Conservation (phyloP, 345 rosid species). For the Lumnitzera littorea region DNA sequence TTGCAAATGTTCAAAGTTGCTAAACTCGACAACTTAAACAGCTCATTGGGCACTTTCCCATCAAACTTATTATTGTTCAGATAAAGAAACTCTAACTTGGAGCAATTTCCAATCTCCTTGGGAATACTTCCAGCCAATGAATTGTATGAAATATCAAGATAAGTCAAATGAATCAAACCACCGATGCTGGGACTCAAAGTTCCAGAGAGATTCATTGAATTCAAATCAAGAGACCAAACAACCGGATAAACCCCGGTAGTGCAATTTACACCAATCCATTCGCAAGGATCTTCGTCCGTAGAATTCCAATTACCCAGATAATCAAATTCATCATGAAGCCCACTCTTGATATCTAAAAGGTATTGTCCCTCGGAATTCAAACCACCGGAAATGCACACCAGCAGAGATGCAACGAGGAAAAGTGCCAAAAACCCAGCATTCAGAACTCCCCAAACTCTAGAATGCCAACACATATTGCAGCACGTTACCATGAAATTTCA, state of each 20-base stretch:
- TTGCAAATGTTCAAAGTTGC: constrained; percentile 58
- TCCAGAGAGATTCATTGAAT: constrained; percentile 76
- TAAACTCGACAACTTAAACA: constrained; percentile 34
- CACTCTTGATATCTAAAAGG: constrained; percentile 55
- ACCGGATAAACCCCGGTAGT: constrained; percentile 29
- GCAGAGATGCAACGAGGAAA: constrained; percentile 25
- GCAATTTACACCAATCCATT: constrained; percentile 82
- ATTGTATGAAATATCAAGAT: constrained; percentile 63
- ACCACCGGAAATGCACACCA: constrained; percentile 38
- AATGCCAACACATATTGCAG: constrained; percentile 15
- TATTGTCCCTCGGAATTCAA: constrained; percentile 63
- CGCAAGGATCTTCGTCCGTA: constrained; percentile 65
- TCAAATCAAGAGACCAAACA: constrained; percentile 60
- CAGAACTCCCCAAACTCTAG: constrained; percentile 15
- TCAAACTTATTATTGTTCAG: constrained; percentile 63
- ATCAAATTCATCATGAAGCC: constrained; percentile 39
- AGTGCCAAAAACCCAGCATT: constrained; percentile 25
- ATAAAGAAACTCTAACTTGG: constrained; percentile 35
- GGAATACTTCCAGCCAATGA: constrained; percentile 51
- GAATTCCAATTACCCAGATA: constrained; percentile 58
- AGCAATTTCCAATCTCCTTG: constrained; percentile 63
- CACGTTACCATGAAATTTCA: constrained; percentile 4
- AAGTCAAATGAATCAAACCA: constrained; percentile 43
- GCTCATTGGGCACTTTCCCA: constrained; percentile 55
- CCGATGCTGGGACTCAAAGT: constrained; percentile 61